A percentile compares a stretch with the other conserved stretches of the same genome.
These are phyloP conservation scores for Russula vinacea DNA, from an alignment of 768 basidiomycete genomes.

Conservation along the genomic window DNA sequence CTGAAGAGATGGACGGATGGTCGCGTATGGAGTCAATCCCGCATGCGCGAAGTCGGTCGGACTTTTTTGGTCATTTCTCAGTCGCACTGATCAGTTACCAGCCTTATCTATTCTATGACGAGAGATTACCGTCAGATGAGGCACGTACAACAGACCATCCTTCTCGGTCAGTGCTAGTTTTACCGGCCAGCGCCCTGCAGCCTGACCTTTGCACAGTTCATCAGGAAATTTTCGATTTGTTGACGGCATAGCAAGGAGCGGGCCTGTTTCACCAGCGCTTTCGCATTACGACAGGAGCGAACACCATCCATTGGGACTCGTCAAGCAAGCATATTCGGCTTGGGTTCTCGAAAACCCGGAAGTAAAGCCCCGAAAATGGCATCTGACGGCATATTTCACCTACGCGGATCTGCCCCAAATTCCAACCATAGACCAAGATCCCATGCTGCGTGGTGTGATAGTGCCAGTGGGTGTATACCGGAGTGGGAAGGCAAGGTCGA, in stretches of 20 bases:
- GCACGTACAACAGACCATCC: constrained; percentile 39
- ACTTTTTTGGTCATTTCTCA: constrained; percentile 7
- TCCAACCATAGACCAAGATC: constrained; percentile 42
- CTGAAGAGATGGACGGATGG: constrained; percentile 72
- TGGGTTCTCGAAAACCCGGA: constrained; percentile 50
- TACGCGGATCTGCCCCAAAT: constrained; percentile 41
- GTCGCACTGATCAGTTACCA: constrained; percentile 32
- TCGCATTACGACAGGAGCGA: constrained; percentile 57
- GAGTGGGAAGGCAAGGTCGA: constrained; percentile 43
- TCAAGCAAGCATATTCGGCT: constrained; percentile 72
- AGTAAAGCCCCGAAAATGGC: constrained; percentile 58
- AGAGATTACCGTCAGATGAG: constrained; percentile 49
- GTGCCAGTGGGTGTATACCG: constrained; percentile 43
- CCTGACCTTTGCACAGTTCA: constrained; percentile 31
- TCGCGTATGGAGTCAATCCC: constrained; percentile 63
- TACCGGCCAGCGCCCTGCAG: constrained; percentile 6
- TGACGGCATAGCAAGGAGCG: constrained; percentile 50
- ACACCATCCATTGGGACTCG: constrained; percentile 53
- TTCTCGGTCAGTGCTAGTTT: constrained; percentile 38
- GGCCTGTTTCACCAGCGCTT: constrained; percentile 50
- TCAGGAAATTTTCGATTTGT: constrained; percentile 46
- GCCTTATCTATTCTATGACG: constrained; percentile 71
- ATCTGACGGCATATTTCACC: constrained; percentile 51
- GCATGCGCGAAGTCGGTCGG: constrained; percentile 54
- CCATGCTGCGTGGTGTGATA: constrained; percentile 36